Evolutionary conservation across 2,329 filamentous ascomycete species (phyloP).

Genomic region (Calonectria leucothoes): DNA sequence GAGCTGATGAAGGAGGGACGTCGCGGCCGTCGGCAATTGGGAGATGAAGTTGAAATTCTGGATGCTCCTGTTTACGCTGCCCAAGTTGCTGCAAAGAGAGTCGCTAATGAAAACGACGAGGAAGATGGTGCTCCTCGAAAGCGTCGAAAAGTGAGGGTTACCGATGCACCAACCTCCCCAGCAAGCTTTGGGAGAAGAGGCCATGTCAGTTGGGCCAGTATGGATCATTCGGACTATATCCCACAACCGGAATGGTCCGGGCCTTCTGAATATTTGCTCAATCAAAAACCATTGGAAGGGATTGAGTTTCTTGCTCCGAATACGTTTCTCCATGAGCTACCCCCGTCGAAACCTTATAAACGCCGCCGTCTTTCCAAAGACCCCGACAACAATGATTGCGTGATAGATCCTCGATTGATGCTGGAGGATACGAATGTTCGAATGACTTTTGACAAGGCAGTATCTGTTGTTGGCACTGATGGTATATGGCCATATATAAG

Average conservation of each 20-base stretch:
- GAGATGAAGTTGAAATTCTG: slow-evolving; percentile 59
- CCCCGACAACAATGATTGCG: background rate
- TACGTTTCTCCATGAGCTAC: slow-evolving; percentile 49
- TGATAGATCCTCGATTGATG: slow-evolving; percentile 19
- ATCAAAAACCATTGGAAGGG: slow-evolving; percentile 27
- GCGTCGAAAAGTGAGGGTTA: slow-evolving; percentile 33
- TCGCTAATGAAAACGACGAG: slow-evolving; percentile 37
- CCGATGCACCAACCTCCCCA: slow-evolving; percentile 6
- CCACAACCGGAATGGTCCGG: slow-evolving; percentile 30
- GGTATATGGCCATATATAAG: slow-evolving; percentile 49
- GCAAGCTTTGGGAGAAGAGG: slow-evolving; percentile 19
- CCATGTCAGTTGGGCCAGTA: slow-evolving; percentile 20
- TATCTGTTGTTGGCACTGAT: slow-evolving; percentile 36
- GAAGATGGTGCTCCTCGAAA: slow-evolving; percentile 33
- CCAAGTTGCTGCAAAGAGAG: slow-evolving; percentile 49
- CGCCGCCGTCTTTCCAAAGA: slow-evolving; percentile 12
- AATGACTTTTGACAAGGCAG: slow-evolving; percentile 34
- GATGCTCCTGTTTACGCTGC: slow-evolving; percentile 63
- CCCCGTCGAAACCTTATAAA: slow-evolving; percentile 11
- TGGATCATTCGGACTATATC: slow-evolving; percentile 24
- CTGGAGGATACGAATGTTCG: background rate
- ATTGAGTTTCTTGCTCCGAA: slow-evolving; percentile 57
- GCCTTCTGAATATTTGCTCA: slow-evolving; percentile 27
- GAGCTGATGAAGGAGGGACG: slow-evolving; percentile 33
- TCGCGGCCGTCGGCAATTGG: slow-evolving; percentile 51